These are phyloP conservation scores for Stachybotrys echinatus DNA, from an alignment of 2,329 filamentous ascomycete genomes.

Conservation along the genomic window DNA sequence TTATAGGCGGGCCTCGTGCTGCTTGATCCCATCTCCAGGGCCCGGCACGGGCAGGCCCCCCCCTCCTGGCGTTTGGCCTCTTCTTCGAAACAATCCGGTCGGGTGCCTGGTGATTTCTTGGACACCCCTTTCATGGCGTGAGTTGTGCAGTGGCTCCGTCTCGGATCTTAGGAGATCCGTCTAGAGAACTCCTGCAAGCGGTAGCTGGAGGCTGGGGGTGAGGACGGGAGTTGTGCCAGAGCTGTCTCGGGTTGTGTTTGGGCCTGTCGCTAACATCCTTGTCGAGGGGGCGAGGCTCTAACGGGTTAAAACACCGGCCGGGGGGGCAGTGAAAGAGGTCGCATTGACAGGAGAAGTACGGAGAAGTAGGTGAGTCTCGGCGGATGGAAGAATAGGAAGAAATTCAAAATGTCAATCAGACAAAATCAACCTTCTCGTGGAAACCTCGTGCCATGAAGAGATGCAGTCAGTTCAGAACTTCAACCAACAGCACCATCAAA, in stretches of 20 bases:
- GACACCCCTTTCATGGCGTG: not conserved
- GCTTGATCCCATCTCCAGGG: not conserved
- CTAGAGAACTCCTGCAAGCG: not conserved
- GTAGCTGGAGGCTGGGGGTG: not conserved
- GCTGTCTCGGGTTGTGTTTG: conserved; percentile 28
- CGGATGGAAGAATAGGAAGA: too few species aligned
- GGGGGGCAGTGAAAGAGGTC: not conserved
- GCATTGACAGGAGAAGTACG: too few species aligned
- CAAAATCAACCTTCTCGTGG: too few species aligned
- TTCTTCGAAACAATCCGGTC: not conserved
- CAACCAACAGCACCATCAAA: too few species aligned
- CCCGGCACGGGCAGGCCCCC: too few species aligned
- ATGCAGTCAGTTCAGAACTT: too few species aligned
- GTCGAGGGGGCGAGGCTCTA: not conserved
- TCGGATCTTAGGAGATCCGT: not conserved
- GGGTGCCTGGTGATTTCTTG: not conserved
- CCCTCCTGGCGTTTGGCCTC: not conserved
- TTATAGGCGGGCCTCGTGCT: not conserved
- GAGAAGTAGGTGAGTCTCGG: too few species aligned
- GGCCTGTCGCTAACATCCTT: conserved; percentile 13
- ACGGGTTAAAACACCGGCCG: not conserved
- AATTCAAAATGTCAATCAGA: too few species aligned
- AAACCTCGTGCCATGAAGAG: too few species aligned
- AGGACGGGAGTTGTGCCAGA: conserved; percentile 22
- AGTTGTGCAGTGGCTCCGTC: not conserved